Conservation (phyloP, 441 rosid genomes). For the Brassica hybrid region DNA sequence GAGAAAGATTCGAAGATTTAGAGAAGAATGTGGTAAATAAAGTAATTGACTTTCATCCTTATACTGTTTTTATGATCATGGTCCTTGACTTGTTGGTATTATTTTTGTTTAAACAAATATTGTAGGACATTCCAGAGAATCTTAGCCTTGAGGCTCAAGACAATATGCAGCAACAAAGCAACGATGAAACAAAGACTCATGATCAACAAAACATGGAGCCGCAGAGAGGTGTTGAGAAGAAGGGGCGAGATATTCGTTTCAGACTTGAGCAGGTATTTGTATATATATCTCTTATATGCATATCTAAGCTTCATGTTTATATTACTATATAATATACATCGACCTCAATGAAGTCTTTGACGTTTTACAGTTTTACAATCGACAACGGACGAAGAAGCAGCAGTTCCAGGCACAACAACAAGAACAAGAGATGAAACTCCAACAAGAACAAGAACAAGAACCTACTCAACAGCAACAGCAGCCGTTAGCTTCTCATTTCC, state of each 20-base stretch:
- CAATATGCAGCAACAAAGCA: constrained; percentile 8
- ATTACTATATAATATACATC: neutral
- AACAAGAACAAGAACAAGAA: constrained; percentile 30
- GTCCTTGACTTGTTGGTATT: neutral
- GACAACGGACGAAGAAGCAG: constrained; percentile 38
- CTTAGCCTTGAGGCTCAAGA: constrained; percentile 5
- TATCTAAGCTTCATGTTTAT: neutral
- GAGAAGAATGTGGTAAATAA: neutral
- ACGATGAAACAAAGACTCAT: too few species aligned
- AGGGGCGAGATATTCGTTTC: neutral
- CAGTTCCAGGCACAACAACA: constrained; percentile 53
- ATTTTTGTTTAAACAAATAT: neutral
- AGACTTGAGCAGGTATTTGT: constrained; percentile 9
- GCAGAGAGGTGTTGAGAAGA: neutral
- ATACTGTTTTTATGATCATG: neutral
- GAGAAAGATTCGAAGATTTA: neutral
- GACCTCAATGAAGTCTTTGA: neutral
- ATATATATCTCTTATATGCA: neutral
- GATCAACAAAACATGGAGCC: constrained; percentile 3
- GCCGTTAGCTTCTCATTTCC: constrained; percentile 90
- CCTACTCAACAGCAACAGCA: constrained; percentile 35
- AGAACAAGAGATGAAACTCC: constrained; percentile 35
- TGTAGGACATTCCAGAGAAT: neutral
- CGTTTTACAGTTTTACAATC: constrained; percentile 41
- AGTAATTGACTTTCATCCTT: neutral